Conservation (phyloP, 306 rosid species). For the Lathyrus aphaca region DNA sequence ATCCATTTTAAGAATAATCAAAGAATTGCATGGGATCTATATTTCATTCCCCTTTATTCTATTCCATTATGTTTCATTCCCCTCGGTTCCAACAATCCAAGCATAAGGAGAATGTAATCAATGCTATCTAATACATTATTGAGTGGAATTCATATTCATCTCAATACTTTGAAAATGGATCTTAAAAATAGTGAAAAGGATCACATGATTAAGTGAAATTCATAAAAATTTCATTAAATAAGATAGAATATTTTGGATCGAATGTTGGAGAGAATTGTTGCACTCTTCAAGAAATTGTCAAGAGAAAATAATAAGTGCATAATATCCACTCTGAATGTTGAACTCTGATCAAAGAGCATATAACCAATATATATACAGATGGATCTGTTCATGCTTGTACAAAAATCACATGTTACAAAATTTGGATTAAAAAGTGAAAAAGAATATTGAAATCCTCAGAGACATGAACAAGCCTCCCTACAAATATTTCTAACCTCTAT, state of each 20-base stretch:
- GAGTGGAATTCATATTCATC: background rate
- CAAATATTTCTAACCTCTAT: constrained; percentile 46
- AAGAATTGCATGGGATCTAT: no score
- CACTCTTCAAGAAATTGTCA: background rate
- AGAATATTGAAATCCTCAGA: constrained; percentile 47
- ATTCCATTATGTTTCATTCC: no score
- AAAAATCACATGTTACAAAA: constrained; percentile 38
- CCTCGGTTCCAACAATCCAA: no score
- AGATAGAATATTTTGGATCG: background rate
- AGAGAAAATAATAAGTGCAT: constrained; percentile 25
- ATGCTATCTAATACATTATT: background rate
- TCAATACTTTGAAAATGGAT: background rate
- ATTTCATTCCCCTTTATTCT: no score
- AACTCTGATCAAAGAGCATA: constrained; percentile 40
- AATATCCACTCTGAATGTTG: constrained; percentile 42
- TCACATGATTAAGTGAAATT: background rate
- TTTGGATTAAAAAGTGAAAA: constrained; percentile 35
- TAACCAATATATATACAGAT: constrained; percentile 47
- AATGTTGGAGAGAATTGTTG: background rate
- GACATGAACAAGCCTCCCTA: constrained; percentile 50
- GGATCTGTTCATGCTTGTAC: constrained; percentile 38
- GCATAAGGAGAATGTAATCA: background rate
- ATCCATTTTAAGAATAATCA: no score
- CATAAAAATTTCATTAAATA: background rate
- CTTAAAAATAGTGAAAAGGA: background rate